A percentile compares a stretch with the other conserved stretches of the same genome.
Evolutionary conservation across 192 early-diverging fungal species (phyloP).

Genomic region (Pilobolus umbonatus): DNA sequence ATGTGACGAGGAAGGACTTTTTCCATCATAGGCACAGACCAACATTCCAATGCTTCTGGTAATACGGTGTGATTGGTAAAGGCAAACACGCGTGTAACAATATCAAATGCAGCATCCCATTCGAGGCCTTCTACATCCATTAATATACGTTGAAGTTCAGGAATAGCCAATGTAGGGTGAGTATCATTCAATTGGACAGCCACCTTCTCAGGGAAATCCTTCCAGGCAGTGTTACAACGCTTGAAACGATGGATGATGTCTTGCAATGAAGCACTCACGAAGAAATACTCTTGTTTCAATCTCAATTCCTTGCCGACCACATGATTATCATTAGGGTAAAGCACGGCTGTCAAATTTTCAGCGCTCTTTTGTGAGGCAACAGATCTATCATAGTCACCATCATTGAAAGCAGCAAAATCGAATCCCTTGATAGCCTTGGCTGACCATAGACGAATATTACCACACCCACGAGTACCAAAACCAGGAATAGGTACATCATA

Average conservation of each 20-base stretch:
- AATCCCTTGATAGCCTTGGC: conserved; percentile 88
- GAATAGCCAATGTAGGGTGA: conserved; percentile 92
- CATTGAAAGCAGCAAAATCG: conserved; percentile 82
- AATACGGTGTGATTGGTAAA: conserved; percentile 99
- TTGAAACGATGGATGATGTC: conserved; percentile 94
- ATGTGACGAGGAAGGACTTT: conserved; percentile 94
- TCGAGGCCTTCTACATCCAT: conserved; percentile 85
- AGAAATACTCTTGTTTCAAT: conserved; percentile 98
- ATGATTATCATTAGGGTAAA: conserved; percentile 99
- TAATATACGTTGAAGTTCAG: conserved; percentile 89
- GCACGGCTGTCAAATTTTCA: conserved; percentile 90
- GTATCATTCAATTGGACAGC: conserved; percentile 98
- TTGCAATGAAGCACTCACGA: conserved; percentile 84
- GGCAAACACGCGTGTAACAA: conserved; percentile 84
- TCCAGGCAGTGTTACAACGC: conserved; percentile 76
- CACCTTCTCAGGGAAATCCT: conserved; percentile 87
- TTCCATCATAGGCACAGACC: conserved; percentile 92
- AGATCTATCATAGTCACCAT: conserved; percentile 89
- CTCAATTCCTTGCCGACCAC: conserved; percentile 94
- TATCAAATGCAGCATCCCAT: conserved; percentile 97
- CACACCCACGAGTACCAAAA: conserved; percentile 88
- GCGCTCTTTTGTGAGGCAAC: conserved; percentile 89
- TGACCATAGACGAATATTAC: conserved; percentile 97
- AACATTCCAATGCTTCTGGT: conserved; percentile 97
- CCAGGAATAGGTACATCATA: conserved; percentile 94